phyloP scores from a whole-genome alignment of 345 rosid genomes.

The Camelina neglecta region DNA sequence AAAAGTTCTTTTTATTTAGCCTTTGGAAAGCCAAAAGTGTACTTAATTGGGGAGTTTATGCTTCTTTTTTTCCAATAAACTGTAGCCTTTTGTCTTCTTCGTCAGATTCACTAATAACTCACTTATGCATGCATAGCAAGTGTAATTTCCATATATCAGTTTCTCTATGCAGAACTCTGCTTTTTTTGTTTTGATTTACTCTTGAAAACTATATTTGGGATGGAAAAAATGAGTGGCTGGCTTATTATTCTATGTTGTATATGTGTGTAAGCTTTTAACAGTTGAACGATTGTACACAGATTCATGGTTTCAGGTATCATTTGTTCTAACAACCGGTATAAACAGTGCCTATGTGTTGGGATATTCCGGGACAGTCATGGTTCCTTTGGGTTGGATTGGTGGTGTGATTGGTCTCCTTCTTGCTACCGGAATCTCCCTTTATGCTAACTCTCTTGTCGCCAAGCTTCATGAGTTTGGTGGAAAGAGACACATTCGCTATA shows the following conservation, averaged over 20 bases:
- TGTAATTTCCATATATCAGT: background rate
- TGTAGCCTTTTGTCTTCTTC: constrained; percentile 3
- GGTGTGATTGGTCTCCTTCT: constrained; percentile 77
- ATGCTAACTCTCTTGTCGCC: constrained; percentile 86
- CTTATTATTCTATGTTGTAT: background rate
- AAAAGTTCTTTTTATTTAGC: background rate
- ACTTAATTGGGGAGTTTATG: background rate
- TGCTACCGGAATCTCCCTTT: constrained; percentile 71
- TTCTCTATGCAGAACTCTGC: background rate
- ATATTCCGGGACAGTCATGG: constrained; percentile 88
- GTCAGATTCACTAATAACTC: constrained; percentile 22
- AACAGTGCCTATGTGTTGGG: constrained; percentile 95
- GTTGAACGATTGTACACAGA: constrained; percentile 49
- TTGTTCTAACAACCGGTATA: constrained; percentile 77
- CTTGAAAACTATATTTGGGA: background rate
- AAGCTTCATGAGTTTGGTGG: constrained; percentile 87
- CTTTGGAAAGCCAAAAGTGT: background rate
- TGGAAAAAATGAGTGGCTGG: background rate
- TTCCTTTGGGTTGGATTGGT: constrained; percentile 82
- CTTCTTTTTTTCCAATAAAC: background rate
- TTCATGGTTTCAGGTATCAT: constrained; percentile 88
- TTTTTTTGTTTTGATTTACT: too few relatives aligned
- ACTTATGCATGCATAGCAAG: constrained; percentile 26
- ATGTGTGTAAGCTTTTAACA: background rate
- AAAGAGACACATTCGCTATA: constrained; percentile 90